Evolutionary conservation across 176 grass and related monocot genomes (phyloP).

Genomic region (maize (Zea mays)): Zm-B73-REFERENCE-NAM-5.0 NC_050100.1:746501-747000

Average conservation of each 20-base stretch:
- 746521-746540: conserved; percentile 45
- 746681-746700: conserved; percentile 38
- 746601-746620: conserved; percentile 34
- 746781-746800: conserved; percentile 90
- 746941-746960: not conserved
- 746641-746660: conserved; percentile 40
- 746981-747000: conserved; percentile 36
- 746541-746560: conserved; percentile 65
- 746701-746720: conserved; percentile 47
- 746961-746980: conserved; percentile 28
- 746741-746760: conserved; percentile 96
- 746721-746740: conserved; percentile 78
- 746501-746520: conserved; percentile 63
- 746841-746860: conserved; percentile 33
- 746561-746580: conserved; percentile 64
- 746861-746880: conserved; percentile 9
- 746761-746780: conserved; percentile 87
- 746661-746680: conserved; percentile 38
- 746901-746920: conserved; percentile 27
- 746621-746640: conserved; percentile 38
- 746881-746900: conserved; percentile 25
- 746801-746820: conserved; percentile 68
- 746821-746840: conserved; percentile 32
- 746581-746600: conserved; percentile 47
- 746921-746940: not conserved